Evolutionary conservation across 2,329 filamentous ascomycete genomes (phyloP), one percentile per base, ranked within the genome.

Genomic region (Emericellopsis cladophorae): DNA sequence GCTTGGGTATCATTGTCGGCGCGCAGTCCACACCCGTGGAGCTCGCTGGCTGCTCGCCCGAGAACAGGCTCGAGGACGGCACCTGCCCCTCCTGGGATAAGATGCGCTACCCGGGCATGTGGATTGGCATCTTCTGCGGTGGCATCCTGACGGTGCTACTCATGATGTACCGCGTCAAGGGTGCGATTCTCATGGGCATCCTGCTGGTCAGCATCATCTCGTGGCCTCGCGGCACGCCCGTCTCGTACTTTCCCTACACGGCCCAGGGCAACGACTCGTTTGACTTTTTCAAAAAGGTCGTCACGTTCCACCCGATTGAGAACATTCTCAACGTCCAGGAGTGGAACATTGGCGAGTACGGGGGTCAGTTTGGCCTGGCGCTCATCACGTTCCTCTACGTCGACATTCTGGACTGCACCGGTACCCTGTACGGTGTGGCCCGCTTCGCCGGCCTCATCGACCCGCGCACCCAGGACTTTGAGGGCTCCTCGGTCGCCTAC

Each of bases 371-470:
- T 53, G 84, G 81, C 23, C 69, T 92, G 39, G 87, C 87, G 1
- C 77, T 93, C 47, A 80, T 93, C 58, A 93, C 87, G 3, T 93
- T 94, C 64, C 70, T 93, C 18, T 93, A 94, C 53, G 86, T 93
- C 48, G 87, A 94, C 53, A 90, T 94, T 45, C 75, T 94, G 36
- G 87, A 93, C 59, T 81, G 78, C 48, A 94, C 87, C 0, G 87
- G 85, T 50, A 93, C 86, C 1, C 66, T 93, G 44, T 94, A 93
- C 64, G 84, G 84, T 16, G 93, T 94, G 86, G 87, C 87, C 15
- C 79, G 81, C 24, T 92, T 90, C 59, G 81, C 81, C 48, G 78
- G 84, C 36, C 76, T 84, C 42, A 81, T 93, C 54, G 84, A 94
- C 49, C 81, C 85, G 50, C 72, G 77, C 39, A 92, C 86, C 0